Evolutionary conservation across 192 early-diverging fungal genomes (phyloP), one percentile per base, ranked within the genome.

Genomic region (Spizellomyces sp.): DNA sequence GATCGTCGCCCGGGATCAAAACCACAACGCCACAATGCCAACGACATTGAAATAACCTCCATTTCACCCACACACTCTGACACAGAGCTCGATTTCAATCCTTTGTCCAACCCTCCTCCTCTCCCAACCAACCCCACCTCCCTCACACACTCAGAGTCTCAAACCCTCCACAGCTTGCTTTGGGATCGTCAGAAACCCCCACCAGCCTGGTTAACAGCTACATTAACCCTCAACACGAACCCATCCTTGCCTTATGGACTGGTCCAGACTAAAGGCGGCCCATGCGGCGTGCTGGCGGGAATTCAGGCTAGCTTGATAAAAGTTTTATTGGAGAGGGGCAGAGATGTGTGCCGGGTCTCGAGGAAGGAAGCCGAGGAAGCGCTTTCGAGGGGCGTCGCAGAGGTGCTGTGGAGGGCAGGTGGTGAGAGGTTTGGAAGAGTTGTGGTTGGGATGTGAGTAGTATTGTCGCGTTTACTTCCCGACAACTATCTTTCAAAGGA

Each of bases 191-290:
- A 68, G 45, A 19, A 45, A 19, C 66, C 66, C 7, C 47, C 66
- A 8, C 22, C 54, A 19, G 55, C 66, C 4, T 68, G 66, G 66
- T 56, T 68, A 7, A 58, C 50, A 43, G 55, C 66, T 19, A 46
- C 43, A 15, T 41, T 68, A 15, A 44, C n/a, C n/a, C 66, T 59
- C 66, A 58, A 66, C 46, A 58, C 43, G 48, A n/a, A 55, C 4
- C 48, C 61, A 7, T 64, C 59, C 4, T 56, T 83, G 17, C 69
- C 67, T 42, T 86, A 86, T 67, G 84, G 84, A 7, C 46, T 84
- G 14, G 77, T 86, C 8, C 84, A 86, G 67, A 41, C 65, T 45
- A 84, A 84, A 76, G 83, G 85, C 5, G 85, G 85, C 8, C 85
- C 85, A 5, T 86, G 85, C 74, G 85, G 85, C 21, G 57, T 86